Base-by-base conservation (phyloP, 257 asterid species). In the Solanum pimpinellifolium region DNA sequence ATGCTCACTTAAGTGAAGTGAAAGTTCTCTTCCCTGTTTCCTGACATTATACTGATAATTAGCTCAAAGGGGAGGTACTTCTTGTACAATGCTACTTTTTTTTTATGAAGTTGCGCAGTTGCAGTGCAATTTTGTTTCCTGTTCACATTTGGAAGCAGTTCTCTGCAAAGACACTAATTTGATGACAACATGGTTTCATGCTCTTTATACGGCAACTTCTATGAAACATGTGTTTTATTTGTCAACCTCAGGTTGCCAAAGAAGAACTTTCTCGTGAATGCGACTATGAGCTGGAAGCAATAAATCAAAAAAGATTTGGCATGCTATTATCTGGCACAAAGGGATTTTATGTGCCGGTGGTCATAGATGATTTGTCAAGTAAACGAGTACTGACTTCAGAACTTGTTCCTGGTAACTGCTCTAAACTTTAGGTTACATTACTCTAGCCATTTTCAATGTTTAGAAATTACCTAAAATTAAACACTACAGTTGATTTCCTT, bases 211-310 rank as follows among this genome's bases (percentile, higher is more conserved):
- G 29, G 69, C 68, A 49, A 80, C 68, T 80, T 80, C 33, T 16
- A 80, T 80, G 85, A 80, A 29, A 80, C n/a, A 41, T 84, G 21
- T 6, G 66, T 86, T 37, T 16, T 86, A 52, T 86, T 78, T 41
- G 56, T 66, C 66, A 59, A 80, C 85, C 56, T 42, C 91, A 96
- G 99, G 99, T 96, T 35, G 99, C 99, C 52, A 96, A 96, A 90
- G 97, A 94, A 86, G 99, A 96, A 92, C 98, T 96, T 91, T 94
- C 97, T 83, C 97, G 94, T 76, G 99, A 96, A 92, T 96, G 99
- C 78, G 92, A 96, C 87, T 96, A 95, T 91, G 94, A 91, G 86
- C 86, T 95, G 93, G 99, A 97, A 92, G 97, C 99, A 27, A 81
- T 88, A 87, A 95, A 81, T 91, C 99, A 97, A 92, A 94, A 93